Conservation (phyloP, 2,329 filamentous ascomycete species). For the Aaosphaeria pasadenensis region DNA sequence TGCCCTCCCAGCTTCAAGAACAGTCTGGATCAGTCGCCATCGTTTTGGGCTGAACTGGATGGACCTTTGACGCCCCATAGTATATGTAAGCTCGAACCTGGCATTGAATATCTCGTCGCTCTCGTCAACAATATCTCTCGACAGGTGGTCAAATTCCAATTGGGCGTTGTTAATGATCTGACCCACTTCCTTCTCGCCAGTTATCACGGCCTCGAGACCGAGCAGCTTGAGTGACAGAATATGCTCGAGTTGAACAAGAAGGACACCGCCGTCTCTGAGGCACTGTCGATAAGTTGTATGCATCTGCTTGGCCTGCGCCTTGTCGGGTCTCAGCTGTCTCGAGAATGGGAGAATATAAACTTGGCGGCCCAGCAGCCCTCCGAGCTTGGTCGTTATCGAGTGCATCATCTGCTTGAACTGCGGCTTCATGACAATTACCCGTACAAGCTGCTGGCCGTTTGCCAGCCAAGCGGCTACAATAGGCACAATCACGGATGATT, state of each 20-base stretch:
- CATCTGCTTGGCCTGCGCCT: no score
- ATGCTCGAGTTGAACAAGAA: constrained; percentile 62
- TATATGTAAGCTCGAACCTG: constrained; percentile 44
- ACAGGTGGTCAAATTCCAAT: constrained; percentile 46
- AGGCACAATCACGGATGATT: constrained; percentile 57
- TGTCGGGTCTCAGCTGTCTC: constrained; percentile 20
- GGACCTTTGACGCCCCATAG: constrained; percentile 38
- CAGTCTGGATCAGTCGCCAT: constrained; percentile 36
- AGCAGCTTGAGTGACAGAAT: constrained; percentile 64
- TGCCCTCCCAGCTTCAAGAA: constrained; percentile 7
- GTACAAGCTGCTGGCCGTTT: constrained; percentile 38
- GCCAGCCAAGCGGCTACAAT: constrained; percentile 5
- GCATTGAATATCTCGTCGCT: constrained; percentile 45
- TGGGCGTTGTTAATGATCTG: constrained; percentile 52
- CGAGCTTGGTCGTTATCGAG: constrained; percentile 53
- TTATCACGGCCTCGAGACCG: constrained; percentile 55
- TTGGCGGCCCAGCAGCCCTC: constrained; percentile 53
- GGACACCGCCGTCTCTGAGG: constrained; percentile 46
- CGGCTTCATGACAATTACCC: constrained; percentile 57
- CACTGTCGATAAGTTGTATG: constrained; percentile 48
- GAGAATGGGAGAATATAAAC: constrained; percentile 59
- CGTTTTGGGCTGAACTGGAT: constrained; percentile 41
- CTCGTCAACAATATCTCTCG: constrained; percentile 64
- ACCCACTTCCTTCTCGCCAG: constrained; percentile 43
- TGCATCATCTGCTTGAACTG: constrained; percentile 58